Percentiles rank a stretch among this genome's conserved stretches.
phyloP scores from a whole-genome alignment of 805 yeast genomes.

The Saturnispora kantuleensis region DNA sequence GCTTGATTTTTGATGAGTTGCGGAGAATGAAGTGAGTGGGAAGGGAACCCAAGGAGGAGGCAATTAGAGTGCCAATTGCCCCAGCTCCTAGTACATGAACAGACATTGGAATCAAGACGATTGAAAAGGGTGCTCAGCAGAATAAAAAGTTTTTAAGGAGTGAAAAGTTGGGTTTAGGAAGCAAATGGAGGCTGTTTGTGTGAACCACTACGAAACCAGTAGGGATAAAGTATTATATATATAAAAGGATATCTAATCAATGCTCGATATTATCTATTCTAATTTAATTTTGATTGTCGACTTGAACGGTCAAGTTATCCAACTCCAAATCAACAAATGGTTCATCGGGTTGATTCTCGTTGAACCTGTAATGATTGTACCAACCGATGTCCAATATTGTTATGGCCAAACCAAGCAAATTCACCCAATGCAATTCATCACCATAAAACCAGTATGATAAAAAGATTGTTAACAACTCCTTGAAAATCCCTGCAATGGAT shows the following conservation, averaged over 20 bases:
- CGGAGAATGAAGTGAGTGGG: conserved; percentile 22
- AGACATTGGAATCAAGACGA: conserved; percentile 5
- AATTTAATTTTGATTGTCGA: background rate
- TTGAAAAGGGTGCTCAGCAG: no score
- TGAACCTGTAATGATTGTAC: conserved; percentile 63
- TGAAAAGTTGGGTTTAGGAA: no score
- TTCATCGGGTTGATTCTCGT: conserved; percentile 17
- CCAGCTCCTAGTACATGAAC: conserved; percentile 29
- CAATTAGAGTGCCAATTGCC: conserved; percentile 26
- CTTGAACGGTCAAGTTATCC: conserved; percentile 5
- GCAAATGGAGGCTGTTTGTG: no score
- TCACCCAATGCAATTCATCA: conserved; percentile 58
- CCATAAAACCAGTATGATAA: conserved; percentile 62
- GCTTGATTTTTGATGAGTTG: conserved; percentile 16
- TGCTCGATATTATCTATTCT: no score
- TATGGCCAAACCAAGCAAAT: conserved; percentile 61
- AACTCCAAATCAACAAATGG: conserved; percentile 17
- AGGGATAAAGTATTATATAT: background rate
- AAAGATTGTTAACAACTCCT: conserved; percentile 76
- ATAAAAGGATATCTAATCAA: background rate
- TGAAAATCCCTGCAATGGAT: conserved; percentile 86
- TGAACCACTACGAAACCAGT: no score
- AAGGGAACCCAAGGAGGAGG: conserved; percentile 18
- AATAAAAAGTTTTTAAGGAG: no score
- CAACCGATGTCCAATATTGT: conserved; percentile 73